Evolutionary conservation across 208 protist genomes (phyloP).

Genomic region (Phytomonas sp.): DNA sequence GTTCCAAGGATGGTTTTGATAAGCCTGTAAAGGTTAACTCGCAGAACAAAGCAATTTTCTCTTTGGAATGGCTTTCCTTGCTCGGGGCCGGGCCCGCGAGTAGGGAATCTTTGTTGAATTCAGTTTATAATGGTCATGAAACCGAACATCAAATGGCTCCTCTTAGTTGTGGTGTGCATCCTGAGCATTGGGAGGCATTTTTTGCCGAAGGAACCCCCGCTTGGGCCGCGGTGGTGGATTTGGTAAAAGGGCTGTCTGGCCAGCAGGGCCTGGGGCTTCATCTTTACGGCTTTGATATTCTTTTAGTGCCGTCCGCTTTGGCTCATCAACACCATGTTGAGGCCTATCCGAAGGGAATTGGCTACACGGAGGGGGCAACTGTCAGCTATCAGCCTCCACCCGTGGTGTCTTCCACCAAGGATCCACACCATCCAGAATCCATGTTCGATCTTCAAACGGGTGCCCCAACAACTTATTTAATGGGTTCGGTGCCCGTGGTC

Average conservation of each 20-base stretch:
- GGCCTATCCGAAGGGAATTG: constrained; percentile 19
- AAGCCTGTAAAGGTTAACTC: constrained; percentile 53
- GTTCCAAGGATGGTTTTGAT: constrained; percentile 11
- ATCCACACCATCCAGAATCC: background rate
- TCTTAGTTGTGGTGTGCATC: background rate
- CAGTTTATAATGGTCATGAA: background rate
- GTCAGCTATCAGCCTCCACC: constrained; percentile 13
- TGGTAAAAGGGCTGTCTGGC: constrained; percentile 31
- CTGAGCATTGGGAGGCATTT: constrained; percentile 34
- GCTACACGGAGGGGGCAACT: constrained; percentile 15
- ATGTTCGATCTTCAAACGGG: constrained; percentile 65
- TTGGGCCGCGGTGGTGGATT: constrained; percentile 22
- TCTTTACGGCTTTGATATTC: constrained; percentile 78
- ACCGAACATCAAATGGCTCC: background rate
- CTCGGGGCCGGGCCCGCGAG: background rate
- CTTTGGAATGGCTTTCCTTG: constrained; percentile 12
- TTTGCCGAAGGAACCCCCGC: constrained; percentile 41
- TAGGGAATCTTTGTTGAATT: too few species aligned
- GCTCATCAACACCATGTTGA: constrained; percentile 19
- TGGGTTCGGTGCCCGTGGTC: constrained; percentile 41
- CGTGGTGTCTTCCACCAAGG: background rate
- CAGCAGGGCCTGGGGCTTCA: constrained; percentile 32
- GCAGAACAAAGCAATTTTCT: constrained; percentile 44
- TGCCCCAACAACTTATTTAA: constrained; percentile 38
- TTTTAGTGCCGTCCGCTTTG: constrained; percentile 44